Evolutionary conservation across 2,329 filamentous ascomycete species (phyloP), one percentile per base, ranked within the genome.

Genomic region (Penicillium verrucosum): DNA sequence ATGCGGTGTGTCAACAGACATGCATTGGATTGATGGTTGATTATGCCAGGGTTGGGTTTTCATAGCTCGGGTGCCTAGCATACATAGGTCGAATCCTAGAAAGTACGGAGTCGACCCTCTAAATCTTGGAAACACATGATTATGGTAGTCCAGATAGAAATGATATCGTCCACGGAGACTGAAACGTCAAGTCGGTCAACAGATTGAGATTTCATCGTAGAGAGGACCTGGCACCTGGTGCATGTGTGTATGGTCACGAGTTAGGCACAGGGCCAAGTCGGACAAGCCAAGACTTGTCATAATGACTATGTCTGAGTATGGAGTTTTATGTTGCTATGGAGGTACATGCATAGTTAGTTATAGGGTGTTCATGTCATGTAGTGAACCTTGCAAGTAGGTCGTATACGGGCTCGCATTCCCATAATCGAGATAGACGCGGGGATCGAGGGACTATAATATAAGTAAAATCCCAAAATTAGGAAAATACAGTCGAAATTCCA

Each of bases 181-280:
- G 48, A 51, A 44, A 51, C 29, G 29, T 18, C 29, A 10, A 10
- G 38, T 51, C 14, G 37, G 34, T 27, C 49, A 36, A 16, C 38
- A 36, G 11, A 51, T 51, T 51, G 29, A 5, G 16, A 51, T 51
- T 45, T 45, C 49, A 51, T 51, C 49, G 49, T 11, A 41, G 37
- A 42, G 27, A 14, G 38, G 23, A 7, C 48, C 38, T 29, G 16
- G 49, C 18, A 23, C 14, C 29, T 16, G 2, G 27, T 37, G 37
- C 27, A 9, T 29, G 18, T 42, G 36, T 6, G 34, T 4, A 12
- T 21, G 40, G 9, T 51, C 49, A 51, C 49, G 29, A 51, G 49
- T 44, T 30, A 34, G 38, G 16, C 16, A 34, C 38, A 46, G 9
- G 43, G 29, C 14, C 37, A 43, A 25, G 47, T 9, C 14, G n/a